These are phyloP conservation scores for Cryptococcus floricola DNA, from an alignment of 1,284 basidiomycete genomes.

Conservation along the genomic window DNA sequence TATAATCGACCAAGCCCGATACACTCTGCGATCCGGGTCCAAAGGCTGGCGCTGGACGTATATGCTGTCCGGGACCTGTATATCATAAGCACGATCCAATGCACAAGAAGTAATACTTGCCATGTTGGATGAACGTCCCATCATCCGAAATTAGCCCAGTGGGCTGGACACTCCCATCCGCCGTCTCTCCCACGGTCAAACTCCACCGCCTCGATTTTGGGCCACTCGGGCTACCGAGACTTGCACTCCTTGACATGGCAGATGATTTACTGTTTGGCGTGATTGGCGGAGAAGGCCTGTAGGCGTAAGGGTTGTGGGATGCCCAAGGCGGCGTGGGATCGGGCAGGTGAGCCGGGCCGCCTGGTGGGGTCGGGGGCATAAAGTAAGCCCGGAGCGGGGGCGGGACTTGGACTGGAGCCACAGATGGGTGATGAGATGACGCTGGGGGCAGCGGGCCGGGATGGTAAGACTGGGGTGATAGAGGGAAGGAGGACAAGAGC, in stretches of 20 bases:
- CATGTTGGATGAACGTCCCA: conserved; percentile 59
- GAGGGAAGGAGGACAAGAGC: too few relatives aligned
- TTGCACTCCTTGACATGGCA: neutral
- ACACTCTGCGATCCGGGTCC: conserved; percentile 73
- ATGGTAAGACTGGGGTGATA: too few relatives aligned
- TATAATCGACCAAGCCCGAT: conserved; percentile 83
- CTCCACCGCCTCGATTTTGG: conserved; percentile 22
- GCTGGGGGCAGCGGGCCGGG: too few relatives aligned
- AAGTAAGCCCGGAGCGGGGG: neutral
- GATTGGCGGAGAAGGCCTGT: neutral
- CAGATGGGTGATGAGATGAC: neutral
- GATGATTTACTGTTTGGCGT: neutral
- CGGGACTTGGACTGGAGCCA: neutral
- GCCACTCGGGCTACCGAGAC: neutral
- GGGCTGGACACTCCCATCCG: conserved; percentile 18
- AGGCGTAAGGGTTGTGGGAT: conserved; percentile 26
- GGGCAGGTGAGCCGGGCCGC: conserved; percentile 10
- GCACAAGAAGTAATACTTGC: conserved; percentile 38
- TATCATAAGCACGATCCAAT: neutral
- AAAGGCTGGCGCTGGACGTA: conserved; percentile 67
- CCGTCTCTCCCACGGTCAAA: conserved; percentile 20
- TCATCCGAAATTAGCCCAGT: conserved; percentile 32
- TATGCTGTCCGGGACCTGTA: conserved; percentile 71
- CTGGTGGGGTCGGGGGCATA: neutral
- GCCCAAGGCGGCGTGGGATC: conserved; percentile 27